Evolutionary conservation across 805 yeast species (phyloP), one percentile per base, ranked within the genome.

Genomic region (Starmerella asiatica): DNA sequence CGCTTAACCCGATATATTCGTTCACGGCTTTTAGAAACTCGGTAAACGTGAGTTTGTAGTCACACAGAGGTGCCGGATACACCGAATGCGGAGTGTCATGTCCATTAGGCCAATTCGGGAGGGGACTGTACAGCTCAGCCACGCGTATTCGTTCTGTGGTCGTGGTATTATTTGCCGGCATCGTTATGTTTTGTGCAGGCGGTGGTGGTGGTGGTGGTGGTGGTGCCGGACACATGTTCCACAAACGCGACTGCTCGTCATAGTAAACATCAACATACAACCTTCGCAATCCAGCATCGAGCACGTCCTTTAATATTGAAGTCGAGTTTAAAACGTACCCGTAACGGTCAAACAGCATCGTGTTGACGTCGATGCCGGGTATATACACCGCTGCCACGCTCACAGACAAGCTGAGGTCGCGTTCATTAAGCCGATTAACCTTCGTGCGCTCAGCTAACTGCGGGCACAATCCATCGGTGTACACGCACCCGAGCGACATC

Each of bases 211-310:
- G 29, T 15, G 29, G 30, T 20, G 31, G 27, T 16, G 45, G 47
- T 20, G 44, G 36, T 3, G 60, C 66, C 1, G 79, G 79, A 47
- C 79, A 73, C 18, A 73, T 54, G 52, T 71, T 76, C 77, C 76
- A 72, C 32, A 41, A 46, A 9, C 45, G 34, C 6, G 58, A 54
- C 32, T 47, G 49, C 27, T 59, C 58, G 51, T 70, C 70, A 71
- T 71, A 73, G 53, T 67, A 73, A n/a, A 72, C 49, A 49, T 75
- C 75, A 5, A 71, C 29, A 44, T 59, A 51, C 16, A 67, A 35
- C 3, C 58, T 49, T 19, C 53, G 57, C 34, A 57, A 56, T 4
- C 73, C 71, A 0, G 48, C 50, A 12, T 47, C 50, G 23, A 67
- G 50, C 5, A 56, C 44, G 8, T 39, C 46, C 17, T 33, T 38